Evolutionary conservation across 208 protist species (phyloP), one percentile per base, ranked within the genome.

Genomic region (Leishmania major): DNA sequence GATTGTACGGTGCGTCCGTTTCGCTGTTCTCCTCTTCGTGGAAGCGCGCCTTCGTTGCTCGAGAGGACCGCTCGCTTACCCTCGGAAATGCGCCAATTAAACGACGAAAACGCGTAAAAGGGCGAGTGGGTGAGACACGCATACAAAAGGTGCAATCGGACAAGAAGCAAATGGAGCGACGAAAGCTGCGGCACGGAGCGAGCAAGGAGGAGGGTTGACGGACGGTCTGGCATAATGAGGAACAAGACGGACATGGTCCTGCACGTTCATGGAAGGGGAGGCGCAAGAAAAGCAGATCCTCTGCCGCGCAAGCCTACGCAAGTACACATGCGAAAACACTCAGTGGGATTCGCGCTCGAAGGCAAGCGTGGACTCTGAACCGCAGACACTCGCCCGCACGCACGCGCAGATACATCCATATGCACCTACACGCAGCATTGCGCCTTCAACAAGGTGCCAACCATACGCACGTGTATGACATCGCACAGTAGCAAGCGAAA

Each of bases 341-440:
- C 70, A n/a, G 45, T 37, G 1, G 45, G 28, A 40, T 75, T 22
- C 40, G 19, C 17, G 25, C 66, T 15, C 37, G 35, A 71, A 71
- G 66, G 31, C 10, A 43, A 43, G 19, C 25, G 45, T 37, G 25
- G 45, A 43, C 45, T 75, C 47, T 49, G 28, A 75, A 75, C 37
- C 11, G 6, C 40, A 55, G 19, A 49, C 70, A 51, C 28, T 75
- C 70, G 70, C 70, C 17, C 70, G 47, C 28, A 31, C 25, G 47
- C 45, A 53, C 31, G 40, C 45, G 13, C 45, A 75, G 17, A 75
- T 17, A 67, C 84, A 85, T 75, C 81, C 67, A 87, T 64, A 77
- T 49, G 55, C 17, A 66, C n/a, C 25, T 31, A 31, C 43, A 75
- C 60, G 25, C 45, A 75, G 40, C 28, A 31, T 37, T 10, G 11